A percentile compares a stretch with the other conserved stretches of the same genome.
These are phyloP conservation scores for Rhizophora mangle DNA, from an alignment of 345 rosid genomes.

Conservation along the genomic window DNA sequence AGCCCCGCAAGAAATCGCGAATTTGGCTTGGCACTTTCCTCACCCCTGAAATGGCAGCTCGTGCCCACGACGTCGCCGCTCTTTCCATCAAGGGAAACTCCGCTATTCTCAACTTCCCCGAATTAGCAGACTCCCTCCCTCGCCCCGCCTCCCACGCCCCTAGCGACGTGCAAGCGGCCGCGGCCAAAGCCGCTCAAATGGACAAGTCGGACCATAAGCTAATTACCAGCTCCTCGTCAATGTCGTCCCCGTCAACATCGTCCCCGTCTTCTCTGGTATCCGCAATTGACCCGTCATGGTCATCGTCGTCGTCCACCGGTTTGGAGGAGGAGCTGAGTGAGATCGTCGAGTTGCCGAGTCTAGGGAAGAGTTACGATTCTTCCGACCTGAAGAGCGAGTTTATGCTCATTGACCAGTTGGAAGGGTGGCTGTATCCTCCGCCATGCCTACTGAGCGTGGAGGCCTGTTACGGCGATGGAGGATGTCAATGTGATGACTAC, in stretches of 20 bases:
- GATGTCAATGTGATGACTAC: constrained; percentile 2
- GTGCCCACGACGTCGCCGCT: constrained; percentile 95
- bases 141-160: constrained; percentile 72
- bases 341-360: constrained; percentile 75
- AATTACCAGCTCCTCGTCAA: constrained; percentile 8
- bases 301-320: constrained; percentile 22
- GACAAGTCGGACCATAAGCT: constrained; percentile 25
- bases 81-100: constrained; percentile 75
- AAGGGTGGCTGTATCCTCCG: constrained; percentile 38
- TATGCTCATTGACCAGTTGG: constrained; percentile 28
- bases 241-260: constrained; percentile 25
- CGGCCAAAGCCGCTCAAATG: constrained; percentile 83
- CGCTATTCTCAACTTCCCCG: constrained; percentile 85
- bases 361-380: constrained; percentile 35
- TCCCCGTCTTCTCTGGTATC: constrained; percentile 48
- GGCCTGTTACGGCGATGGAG: constrained; percentile 7
- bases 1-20: constrained; percentile 86
- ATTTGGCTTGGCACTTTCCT: constrained; percentile 95
- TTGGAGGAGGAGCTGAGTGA: constrained; percentile 63
- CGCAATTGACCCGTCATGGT: constrained; percentile 37
- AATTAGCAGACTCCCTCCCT: constrained; percentile 61
- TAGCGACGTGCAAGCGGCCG: constrained; percentile 86
- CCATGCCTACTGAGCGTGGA: constrained; percentile 25
- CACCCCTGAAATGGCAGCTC: constrained; percentile 95
- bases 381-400: constrained; percentile 22